Conservation (phyloP, 1,284 basidiomycete species). For the Pascua sp. region DNA sequence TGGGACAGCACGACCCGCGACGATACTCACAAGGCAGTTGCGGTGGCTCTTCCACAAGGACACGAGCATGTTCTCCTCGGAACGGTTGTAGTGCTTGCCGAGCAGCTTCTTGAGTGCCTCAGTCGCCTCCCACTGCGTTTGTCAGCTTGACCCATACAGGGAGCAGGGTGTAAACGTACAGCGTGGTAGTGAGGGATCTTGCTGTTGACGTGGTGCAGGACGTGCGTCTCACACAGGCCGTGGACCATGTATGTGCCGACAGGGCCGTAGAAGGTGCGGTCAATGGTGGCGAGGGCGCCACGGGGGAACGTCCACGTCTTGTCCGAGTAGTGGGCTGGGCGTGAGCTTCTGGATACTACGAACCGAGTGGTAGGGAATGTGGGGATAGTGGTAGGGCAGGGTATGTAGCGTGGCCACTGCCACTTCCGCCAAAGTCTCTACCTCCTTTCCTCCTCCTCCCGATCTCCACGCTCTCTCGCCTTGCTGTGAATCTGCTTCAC, state of each 20-base stretch:
- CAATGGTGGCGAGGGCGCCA: slow-evolving; percentile 89
- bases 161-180: no score
- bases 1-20: background rate
- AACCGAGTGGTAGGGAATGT: no score
- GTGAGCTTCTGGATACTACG: background rate
- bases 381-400: no score
- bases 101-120: slow-evolving; percentile 80
- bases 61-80: slow-evolving; percentile 55
- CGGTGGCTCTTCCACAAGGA: slow-evolving; percentile 55
- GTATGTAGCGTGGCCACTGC: no score
- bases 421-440: no score
- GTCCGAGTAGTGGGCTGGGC: slow-evolving; percentile 74
- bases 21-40: slow-evolving; percentile 41
- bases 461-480: no score
- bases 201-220: slow-evolving; percentile 82
- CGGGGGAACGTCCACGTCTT: slow-evolving; percentile 90
- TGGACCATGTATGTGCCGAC: slow-evolving; percentile 69
- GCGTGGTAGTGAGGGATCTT: slow-evolving; percentile 80
- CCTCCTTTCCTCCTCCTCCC: no score
- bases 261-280: slow-evolving; percentile 81
- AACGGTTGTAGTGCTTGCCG: slow-evolving; percentile 55
- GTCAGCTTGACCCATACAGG: no score
- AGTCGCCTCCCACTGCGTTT: slow-evolving; percentile 74
- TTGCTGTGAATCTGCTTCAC: no score
- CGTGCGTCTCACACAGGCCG: slow-evolving; percentile 90